Conservation (phyloP, 441 rosid genomes). For the Flueggea neowawraea region DNA sequence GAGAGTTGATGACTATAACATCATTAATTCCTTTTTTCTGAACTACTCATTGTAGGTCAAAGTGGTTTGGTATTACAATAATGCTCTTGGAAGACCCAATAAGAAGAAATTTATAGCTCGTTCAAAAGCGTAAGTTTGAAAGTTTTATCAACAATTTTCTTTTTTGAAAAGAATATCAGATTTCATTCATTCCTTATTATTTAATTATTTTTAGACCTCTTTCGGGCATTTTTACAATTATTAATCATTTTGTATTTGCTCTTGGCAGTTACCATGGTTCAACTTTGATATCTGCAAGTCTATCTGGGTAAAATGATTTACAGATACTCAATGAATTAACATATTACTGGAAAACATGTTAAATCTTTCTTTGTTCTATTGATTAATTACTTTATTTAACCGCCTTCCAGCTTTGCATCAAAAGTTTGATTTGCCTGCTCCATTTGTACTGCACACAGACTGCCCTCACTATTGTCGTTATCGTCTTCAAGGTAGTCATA, state of each 20-base stretch:
- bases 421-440: slow-evolving; percentile 95
- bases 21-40: background rate
- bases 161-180: too few species aligned
- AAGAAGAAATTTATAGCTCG: slow-evolving; percentile 91
- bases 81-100: slow-evolving; percentile 82
- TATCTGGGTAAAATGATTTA: slow-evolving; percentile 65
- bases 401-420: slow-evolving; percentile 92
- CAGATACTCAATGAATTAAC: background rate
- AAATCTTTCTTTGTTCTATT: slow-evolving; percentile 3
- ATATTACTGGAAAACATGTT: background rate
- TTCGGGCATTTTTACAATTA: slow-evolving; percentile 5
- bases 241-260: slow-evolving; percentile 16
- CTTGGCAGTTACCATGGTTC: slow-evolving; percentile 91
- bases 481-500: slow-evolving; percentile 73
- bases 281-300: slow-evolving; percentile 90
- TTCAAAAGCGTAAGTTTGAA: slow-evolving; percentile 51
- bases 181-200: background rate
- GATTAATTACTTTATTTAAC: slow-evolving; percentile 14
- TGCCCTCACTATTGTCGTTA: slow-evolving; percentile 99
- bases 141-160: background rate
- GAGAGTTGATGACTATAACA: too few species aligned
- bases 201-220: background rate
- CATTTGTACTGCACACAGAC: slow-evolving; percentile 89
- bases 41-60: slow-evolving; percentile 54
- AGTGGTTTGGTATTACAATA: slow-evolving; percentile 86